A percentile compares a stretch with the other conserved stretches of the same genome.
Evolutionary conservation across 2,329 filamentous ascomycete genomes (phyloP).

Genomic region (Ramularia endophylla): DNA sequence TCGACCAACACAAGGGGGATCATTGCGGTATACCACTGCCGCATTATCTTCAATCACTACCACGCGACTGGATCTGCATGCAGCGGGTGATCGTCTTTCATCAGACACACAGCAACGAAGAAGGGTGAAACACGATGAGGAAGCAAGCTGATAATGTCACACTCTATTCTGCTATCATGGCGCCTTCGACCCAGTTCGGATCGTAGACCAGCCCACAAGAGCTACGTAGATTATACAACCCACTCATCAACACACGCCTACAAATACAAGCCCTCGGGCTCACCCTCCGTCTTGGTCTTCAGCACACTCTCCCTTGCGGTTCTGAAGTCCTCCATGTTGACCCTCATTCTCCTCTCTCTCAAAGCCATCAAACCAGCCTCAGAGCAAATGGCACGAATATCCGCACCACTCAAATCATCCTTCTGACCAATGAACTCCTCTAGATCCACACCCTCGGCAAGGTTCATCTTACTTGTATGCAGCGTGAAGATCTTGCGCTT

Average conservation of each 20-base stretch:
- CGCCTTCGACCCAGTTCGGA: too few relatives aligned
- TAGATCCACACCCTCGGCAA: constrained; percentile 93
- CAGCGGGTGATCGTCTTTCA: too few relatives aligned
- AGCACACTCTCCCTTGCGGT: constrained; percentile 87
- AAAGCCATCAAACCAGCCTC: constrained; percentile 93
- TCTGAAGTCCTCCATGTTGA: constrained; percentile 98
- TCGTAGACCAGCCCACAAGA: too few relatives aligned
- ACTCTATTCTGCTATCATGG: too few relatives aligned
- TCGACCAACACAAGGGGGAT: too few relatives aligned
- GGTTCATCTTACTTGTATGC: constrained; percentile 97
- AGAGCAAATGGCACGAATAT: constrained; percentile 98
- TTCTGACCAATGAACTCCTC: constrained; percentile 99
- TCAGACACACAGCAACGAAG: too few relatives aligned
- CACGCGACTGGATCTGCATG: too few relatives aligned
- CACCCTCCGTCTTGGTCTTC: constrained; percentile 97
- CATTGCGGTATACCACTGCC: too few relatives aligned
- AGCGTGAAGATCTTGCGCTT: constrained; percentile 97
- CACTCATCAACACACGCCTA: constrained; percentile 42
- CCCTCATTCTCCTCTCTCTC: constrained; percentile 91
- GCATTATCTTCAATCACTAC: too few relatives aligned
- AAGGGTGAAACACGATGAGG: too few relatives aligned
- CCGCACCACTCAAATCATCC: constrained; percentile 92
- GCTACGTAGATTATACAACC: too few relatives aligned
- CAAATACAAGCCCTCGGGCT: constrained; percentile 97
- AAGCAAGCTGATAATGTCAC: too few relatives aligned